Evolutionary conservation across 2,329 filamentous ascomycete genomes (phyloP), one percentile per base, ranked within the genome.

Genomic region (Venturia aucupariae): DNA sequence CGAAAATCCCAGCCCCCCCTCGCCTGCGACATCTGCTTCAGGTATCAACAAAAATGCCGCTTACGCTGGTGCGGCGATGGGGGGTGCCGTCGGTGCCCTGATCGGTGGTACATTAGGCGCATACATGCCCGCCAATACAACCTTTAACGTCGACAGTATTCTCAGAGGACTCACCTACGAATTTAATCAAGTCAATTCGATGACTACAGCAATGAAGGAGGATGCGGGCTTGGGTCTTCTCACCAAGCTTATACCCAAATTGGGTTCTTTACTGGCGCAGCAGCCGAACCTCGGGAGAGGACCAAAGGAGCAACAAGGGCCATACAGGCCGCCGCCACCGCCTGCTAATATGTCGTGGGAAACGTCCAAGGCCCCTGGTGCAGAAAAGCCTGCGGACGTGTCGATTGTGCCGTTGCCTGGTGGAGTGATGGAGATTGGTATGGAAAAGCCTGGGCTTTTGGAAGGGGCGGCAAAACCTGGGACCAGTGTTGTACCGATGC

Each of bases 71-170:
- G 57, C 35, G 4, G 57, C 35, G 15, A 39, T 60, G 4, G 10
- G 35, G 19, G 55, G 17, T 8, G n/a, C 19, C 55, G 17, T 60
- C 24, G 55, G 57, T 19, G 57, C 57, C 27, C 2, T 44, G 10
- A 11, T 60, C 4, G 57, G 57, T 15, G 57, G 57, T 19, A 39
- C 41, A 3, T 7, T 60, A 6, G 57, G 57, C 27, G 57, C 57
- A 15, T 60, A 41, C 32, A 41, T 60, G 57, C 57, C 57, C 32
- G 11, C 32, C 11, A 60, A 60, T 32, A 60, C 57, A 15, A 60
- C 57, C 19, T 41, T 60, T 32, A 60, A 11, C 27, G 11, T 8
- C 27, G 15, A 39, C 32, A 60, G 57, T 35, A 60, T 60, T 32
- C 4, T 60, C 5, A 15, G 15, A 4, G 57, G 30, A 27, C 32